Conservation (phyloP, 176 grass and related monocot species). For the Raddia guianensis region DNA sequence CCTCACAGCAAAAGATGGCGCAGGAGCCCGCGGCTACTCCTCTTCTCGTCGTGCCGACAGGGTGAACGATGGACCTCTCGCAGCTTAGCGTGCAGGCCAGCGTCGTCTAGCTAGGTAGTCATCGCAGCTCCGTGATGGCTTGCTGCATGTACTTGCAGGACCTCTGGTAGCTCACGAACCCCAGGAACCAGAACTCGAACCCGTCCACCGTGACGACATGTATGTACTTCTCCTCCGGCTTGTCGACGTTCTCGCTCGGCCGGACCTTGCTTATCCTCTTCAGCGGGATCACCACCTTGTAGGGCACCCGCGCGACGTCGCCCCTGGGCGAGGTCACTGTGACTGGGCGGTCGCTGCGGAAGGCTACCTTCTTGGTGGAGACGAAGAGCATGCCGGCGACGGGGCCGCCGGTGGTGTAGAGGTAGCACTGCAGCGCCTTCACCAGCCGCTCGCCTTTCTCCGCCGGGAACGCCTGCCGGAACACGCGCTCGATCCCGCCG, state of each 20-base stretch:
- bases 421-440: constrained; percentile 77
- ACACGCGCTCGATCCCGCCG: constrained; percentile 68
- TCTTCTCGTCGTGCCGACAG: constrained; percentile 58
- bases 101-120: not conserved
- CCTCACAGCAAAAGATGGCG: constrained; percentile 41
- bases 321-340: constrained; percentile 48
- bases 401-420: constrained; percentile 79
- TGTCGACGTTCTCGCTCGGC: constrained; percentile 60
- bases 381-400: constrained; percentile 83
- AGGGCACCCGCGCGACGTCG: constrained; percentile 50
- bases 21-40: constrained; percentile 30
- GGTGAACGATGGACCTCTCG: constrained; percentile 7
- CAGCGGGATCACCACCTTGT: constrained; percentile 72
- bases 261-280: constrained; percentile 46
- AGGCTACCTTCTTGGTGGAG: constrained; percentile 72
- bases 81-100: not conserved
- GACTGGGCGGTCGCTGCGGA: constrained; percentile 75
- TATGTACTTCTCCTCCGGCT: constrained; percentile 73
- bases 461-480: constrained; percentile 65
- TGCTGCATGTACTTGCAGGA: constrained; percentile 64
- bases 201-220: constrained; percentile 69
- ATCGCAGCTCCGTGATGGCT: constrained; percentile 45
- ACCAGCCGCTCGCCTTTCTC: constrained; percentile 71
- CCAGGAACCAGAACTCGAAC: constrained; percentile 95
- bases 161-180: constrained; percentile 69